A percentile compares a stretch with the other conserved stretches of the same genome.
These are phyloP conservation scores for Diaporthe helianthi DNA, from an alignment of 2,329 filamentous ascomycete species.

Conservation along the genomic window DNA sequence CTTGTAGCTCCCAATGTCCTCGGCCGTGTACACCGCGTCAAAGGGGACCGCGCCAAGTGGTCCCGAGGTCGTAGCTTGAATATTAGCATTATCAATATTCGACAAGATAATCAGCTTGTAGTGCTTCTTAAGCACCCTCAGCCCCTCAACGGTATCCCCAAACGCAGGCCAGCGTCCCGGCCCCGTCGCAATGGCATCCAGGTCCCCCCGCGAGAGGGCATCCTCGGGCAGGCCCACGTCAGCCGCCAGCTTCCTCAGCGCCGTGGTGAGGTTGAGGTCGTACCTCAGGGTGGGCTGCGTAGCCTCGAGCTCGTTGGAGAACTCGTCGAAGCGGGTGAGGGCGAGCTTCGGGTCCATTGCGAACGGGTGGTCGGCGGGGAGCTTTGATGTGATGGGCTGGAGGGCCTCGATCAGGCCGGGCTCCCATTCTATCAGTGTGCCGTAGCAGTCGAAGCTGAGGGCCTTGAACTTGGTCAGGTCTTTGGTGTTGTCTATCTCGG, in stretches of 20 bases:
- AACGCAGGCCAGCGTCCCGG: conserved; percentile 65
- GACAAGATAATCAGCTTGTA: conserved; percentile 67
- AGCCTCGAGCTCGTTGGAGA: conserved; percentile 57
- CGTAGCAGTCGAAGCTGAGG: conserved; percentile 80
- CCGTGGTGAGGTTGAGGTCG: conserved; percentile 60
- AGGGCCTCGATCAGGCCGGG: conserved; percentile 66
- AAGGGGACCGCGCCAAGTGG: conserved; percentile 59
- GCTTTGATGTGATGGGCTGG: conserved; percentile 53
- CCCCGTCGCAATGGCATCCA: conserved; percentile 56
- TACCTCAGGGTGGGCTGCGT: conserved; percentile 66
- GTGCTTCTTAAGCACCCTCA: conserved; percentile 54
- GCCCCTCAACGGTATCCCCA: conserved; percentile 61
- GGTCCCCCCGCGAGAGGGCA: conserved; percentile 46
- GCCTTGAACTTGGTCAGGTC: conserved; percentile 43
- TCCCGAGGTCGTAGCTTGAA: conserved; percentile 41
- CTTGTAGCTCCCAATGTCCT: conserved; percentile 77
- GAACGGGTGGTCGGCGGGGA: conserved; percentile 48
- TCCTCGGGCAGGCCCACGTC: conserved; percentile 47
- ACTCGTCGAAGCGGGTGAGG: conserved; percentile 51
- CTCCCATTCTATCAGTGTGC: conserved; percentile 83
- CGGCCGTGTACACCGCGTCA: conserved; percentile 71
- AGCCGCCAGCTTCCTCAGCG: conserved; percentile 55
- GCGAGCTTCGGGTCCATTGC: conserved; percentile 50
- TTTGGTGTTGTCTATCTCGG: conserved; percentile 16
- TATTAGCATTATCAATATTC: conserved; percentile 61